phyloP scores from a whole-genome alignment of 352 stramenopile genomes.

The Phytophthora nicotianae region DNA sequence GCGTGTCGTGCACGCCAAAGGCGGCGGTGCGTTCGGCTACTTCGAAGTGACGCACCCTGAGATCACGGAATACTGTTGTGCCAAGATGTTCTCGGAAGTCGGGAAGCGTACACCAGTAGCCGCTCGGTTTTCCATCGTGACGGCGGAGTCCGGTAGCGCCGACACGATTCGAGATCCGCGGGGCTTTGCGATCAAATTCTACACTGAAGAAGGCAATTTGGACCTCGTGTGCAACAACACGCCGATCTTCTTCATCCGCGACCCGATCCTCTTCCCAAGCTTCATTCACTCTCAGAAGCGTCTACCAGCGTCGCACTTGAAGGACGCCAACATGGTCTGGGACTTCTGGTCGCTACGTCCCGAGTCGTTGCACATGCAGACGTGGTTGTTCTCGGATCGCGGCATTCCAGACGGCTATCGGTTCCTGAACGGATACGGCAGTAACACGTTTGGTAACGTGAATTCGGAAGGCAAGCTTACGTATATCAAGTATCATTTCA shows the following conservation, averaged over 20 bases:
- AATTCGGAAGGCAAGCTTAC: conserved; percentile 63
- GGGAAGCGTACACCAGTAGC: conserved; percentile 88
- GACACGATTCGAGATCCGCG: conserved; percentile 86
- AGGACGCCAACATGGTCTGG: conserved; percentile 86
- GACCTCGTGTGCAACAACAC: conserved; percentile 92
- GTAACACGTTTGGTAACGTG: conserved; percentile 89
- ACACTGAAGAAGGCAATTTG: conserved; percentile 92
- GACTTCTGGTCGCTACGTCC: conserved; percentile 88
- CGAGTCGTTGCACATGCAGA: conserved; percentile 82
- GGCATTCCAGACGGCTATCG: conserved; percentile 83
- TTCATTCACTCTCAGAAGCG: conserved; percentile 93
- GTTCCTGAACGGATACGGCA: conserved; percentile 91
- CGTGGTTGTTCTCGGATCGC: conserved; percentile 86
- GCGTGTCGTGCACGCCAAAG: conserved; percentile 42
- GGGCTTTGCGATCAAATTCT: conserved; percentile 92
- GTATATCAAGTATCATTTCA: conserved; percentile 93
- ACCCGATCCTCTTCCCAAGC: conserved; percentile 90
- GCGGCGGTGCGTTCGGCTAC: conserved; percentile 89
- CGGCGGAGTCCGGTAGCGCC: conserved; percentile 61
- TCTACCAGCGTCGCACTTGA: conserved; percentile 79
- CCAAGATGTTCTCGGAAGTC: conserved; percentile 78
- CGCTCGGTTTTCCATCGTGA: conserved; percentile 85
- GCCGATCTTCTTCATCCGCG: conserved; percentile 91
- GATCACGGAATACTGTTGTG: conserved; percentile 70
- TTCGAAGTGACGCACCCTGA: conserved; percentile 87